These are phyloP conservation scores for Alternaria triticina DNA, from an alignment of 2,329 filamentous ascomycete genomes.

Conservation along the genomic window DNA sequence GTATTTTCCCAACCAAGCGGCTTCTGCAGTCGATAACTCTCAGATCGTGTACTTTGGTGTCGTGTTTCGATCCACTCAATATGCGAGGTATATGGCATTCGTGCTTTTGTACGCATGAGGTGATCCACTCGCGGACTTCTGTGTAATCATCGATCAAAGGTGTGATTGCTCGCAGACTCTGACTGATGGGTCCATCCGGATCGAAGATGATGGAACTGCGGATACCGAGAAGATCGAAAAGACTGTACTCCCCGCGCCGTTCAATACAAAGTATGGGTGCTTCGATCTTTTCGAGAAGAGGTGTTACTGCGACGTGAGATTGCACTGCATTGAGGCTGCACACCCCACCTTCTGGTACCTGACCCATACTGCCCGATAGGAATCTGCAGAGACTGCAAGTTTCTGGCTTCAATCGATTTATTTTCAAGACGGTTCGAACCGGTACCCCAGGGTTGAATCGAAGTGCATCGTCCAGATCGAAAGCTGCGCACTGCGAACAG, in stretches of 20 bases:
- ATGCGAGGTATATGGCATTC: neutral
- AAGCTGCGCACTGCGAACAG: neutral
- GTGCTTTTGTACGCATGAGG: neutral
- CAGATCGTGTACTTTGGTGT: neutral
- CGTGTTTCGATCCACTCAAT: neutral
- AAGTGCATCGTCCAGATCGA: neutral
- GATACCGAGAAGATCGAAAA: neutral
- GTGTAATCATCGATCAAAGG: neutral
- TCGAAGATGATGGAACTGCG: neutral
- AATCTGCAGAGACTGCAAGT: neutral
- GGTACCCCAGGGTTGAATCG: neutral
- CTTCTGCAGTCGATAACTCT: neutral
- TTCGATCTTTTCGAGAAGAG: neutral
- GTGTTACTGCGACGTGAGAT: neutral
- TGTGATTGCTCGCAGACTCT: neutral
- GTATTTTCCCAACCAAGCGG: neutral
- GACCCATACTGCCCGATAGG: neutral
- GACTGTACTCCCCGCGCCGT: neutral
- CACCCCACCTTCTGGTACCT: neutral
- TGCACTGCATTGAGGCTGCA: neutral
- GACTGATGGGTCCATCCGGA: neutral
- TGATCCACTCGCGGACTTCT: neutral
- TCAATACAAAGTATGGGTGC: neutral
- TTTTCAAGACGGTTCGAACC: neutral
- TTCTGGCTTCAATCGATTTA: neutral